Evolutionary conservation across 345 rosid genomes (phyloP).

Genomic region (Gossypium herbaceum): DNA sequence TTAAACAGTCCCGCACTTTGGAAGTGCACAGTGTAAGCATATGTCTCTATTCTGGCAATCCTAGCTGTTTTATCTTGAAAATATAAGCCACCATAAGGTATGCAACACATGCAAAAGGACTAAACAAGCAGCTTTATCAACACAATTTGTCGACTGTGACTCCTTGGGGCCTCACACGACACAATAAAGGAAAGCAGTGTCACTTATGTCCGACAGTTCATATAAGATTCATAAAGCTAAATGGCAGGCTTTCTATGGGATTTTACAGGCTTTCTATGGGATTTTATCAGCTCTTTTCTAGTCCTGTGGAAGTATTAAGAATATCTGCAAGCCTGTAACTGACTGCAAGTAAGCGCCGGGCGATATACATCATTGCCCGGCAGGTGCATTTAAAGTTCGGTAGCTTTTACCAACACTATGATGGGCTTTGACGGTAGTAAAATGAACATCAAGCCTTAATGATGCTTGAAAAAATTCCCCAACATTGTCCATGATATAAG

Average conservation of each 20-base stretch:
- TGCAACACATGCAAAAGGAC: not conserved
- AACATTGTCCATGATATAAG: too few relatives aligned
- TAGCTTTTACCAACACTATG: too few relatives aligned
- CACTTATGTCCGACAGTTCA: not conserved
- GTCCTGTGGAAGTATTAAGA: not conserved
- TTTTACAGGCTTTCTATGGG: not conserved
- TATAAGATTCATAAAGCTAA: not conserved
- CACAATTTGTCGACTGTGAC: not conserved
- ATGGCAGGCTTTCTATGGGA: not conserved
- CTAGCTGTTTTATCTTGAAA: not conserved
- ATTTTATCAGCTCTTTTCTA: not conserved
- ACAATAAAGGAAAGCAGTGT: too few relatives aligned
- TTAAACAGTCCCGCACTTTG: conserved; percentile 15
- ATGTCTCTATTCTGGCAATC: not conserved
- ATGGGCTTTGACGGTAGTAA: too few relatives aligned
- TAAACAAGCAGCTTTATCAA: not conserved
- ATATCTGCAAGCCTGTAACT: not conserved
- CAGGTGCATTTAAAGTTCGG: too few relatives aligned
- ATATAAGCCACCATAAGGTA: not conserved
- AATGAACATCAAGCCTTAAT: too few relatives aligned
- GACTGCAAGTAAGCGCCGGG: not conserved
- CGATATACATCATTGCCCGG: too few relatives aligned
- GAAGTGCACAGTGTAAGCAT: not conserved
- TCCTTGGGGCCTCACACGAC: too few relatives aligned
- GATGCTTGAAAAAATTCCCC: too few relatives aligned